These are phyloP conservation scores for Phytophthora pseudosyringae DNA, from an alignment of 352 stramenopile species.

Conservation along the genomic window DNA sequence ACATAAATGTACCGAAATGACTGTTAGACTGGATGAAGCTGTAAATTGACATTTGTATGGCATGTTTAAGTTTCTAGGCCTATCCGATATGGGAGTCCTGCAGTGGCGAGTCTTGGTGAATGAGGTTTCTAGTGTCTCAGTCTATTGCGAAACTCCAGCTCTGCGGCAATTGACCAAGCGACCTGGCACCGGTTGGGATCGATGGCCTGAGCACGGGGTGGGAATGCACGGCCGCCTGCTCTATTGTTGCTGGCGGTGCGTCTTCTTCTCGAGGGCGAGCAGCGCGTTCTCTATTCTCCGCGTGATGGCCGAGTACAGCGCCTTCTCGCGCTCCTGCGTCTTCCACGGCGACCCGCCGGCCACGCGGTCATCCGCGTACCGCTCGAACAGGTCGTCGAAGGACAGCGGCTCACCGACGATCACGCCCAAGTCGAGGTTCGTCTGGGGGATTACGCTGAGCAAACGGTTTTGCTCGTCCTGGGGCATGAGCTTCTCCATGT, in stretches of 20 bases:
- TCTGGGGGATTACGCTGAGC: slow-evolving; percentile 66
- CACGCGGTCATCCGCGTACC: slow-evolving; percentile 58
- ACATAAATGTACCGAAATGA: too few species aligned
- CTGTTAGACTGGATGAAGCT: too few species aligned
- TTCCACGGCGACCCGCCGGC: slow-evolving; percentile 54
- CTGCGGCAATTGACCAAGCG: background rate
- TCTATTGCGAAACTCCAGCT: slow-evolving; percentile 9
- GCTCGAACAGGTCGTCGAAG: slow-evolving; percentile 85
- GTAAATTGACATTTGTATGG: background rate
- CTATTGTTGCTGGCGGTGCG: slow-evolving; percentile 30
- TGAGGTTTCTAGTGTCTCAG: slow-evolving; percentile 6
- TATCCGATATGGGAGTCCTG: too few species aligned
- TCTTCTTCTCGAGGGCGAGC: slow-evolving; percentile 60
- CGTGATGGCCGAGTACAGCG: slow-evolving; percentile 86
- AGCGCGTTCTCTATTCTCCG: slow-evolving; percentile 83
- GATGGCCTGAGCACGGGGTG: too few species aligned
- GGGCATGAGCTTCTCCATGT: slow-evolving; percentile 90
- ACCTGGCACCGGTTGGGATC: background rate
- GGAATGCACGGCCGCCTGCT: too few species aligned
- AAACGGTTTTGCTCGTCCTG: slow-evolving; percentile 80
- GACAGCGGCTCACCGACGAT: slow-evolving; percentile 79
- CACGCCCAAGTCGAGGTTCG: slow-evolving; percentile 55
- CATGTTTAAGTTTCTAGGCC: too few species aligned
- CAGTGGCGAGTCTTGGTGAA: background rate
- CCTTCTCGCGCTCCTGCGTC: slow-evolving; percentile 69